A percentile compares a stretch with the other conserved stretches of the same genome.
Evolutionary conservation across 208 protist genomes (phyloP).

Genomic region (Novymonas esmeraldas): DNA sequence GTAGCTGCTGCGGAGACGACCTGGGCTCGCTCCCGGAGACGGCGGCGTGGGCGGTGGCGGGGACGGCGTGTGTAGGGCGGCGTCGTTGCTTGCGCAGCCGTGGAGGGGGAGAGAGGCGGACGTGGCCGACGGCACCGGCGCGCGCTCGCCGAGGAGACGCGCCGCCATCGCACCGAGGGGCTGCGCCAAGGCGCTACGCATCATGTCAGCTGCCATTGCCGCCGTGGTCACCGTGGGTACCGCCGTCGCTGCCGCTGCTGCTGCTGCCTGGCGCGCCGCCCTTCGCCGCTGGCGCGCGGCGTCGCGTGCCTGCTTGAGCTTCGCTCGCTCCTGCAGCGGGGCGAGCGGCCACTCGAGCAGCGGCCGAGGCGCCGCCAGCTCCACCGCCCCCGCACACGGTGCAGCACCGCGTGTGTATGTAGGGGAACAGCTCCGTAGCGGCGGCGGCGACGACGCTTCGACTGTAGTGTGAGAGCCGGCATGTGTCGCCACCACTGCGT

Average conservation of each 20-base stretch:
- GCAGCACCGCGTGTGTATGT: background rate
- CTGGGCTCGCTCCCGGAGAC: background rate
- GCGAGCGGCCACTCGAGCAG: conserved; percentile 19
- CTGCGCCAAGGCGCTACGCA: conserved; percentile 24
- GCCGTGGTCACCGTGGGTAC: background rate
- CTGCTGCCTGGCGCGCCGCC: conserved; percentile 9
- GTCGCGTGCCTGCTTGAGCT: conserved; percentile 15
- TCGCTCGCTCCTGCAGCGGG: conserved; percentile 10
- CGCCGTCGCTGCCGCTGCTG: background rate
- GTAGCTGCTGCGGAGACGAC: background rate
- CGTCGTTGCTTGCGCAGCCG: background rate
- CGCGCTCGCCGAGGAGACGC: conserved; percentile 25
- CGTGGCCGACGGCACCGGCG: conserved; percentile 6
- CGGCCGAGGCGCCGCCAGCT: background rate
- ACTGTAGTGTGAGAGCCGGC: too few species aligned
- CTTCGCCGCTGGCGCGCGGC: conserved; percentile 19
- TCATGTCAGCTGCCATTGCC: conserved; percentile 18
- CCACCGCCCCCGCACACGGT: background rate
- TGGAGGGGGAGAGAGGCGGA: background rate
- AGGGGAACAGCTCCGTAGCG: background rate
- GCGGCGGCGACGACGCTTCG: background rate
- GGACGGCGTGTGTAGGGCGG: too few species aligned
- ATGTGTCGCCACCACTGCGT: too few species aligned
- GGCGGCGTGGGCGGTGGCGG: background rate
- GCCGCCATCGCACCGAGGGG: conserved; percentile 28